Base-by-base conservation (phyloP, 305 asterid species). In the Plantago coronopus region DNA sequence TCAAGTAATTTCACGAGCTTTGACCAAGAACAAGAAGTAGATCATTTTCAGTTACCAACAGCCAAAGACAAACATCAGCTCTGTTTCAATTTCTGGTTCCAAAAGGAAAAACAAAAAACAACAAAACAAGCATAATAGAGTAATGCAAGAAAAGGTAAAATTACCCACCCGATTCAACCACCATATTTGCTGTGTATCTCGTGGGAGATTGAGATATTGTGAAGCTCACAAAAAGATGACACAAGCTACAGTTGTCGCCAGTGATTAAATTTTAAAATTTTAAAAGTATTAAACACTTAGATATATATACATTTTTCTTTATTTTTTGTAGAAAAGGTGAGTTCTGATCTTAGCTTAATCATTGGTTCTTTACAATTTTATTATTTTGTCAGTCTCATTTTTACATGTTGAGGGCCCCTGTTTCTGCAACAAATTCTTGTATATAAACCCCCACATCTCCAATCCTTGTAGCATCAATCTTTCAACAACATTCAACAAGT, bases 201-300 rank as follows among this genome's bases (percentile, higher is more conserved):
- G 72, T 56, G 79, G 83, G 31, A 75, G 82, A 78, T 88, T 77
- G 86, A 72, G 85, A 70, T 77, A 72, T 69, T 59, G 29, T 60
- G 57, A 70, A 48, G 73, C 58, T 64, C 70, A 37, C 57, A 69
- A 74, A 74, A 72, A 62, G 70, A 80, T 78, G 90, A 80, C 84
- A 79, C 60, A 71, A 63, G 61, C 81, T 72, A 82, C 88, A 89
- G 91, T 89, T 89, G 95, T 86, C 87, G 53, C 82, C 84, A 66
- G 74, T 73, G 14, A 57, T 54, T 71, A 61, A 42, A 77, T 54
- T 34, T 34, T 3, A 55, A 31, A 15, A 51, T 5, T 5, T 2
- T 25, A 2, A 25, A 2, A 25, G 4, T 27, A 53, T 37, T 15
- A 53, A 16, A 34, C 12, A 34, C 0, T 18, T 53, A 15, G 20